These are phyloP conservation scores for Bruguiera sexangula DNA, from an alignment of 345 rosid species.

Conservation along the genomic window DNA sequence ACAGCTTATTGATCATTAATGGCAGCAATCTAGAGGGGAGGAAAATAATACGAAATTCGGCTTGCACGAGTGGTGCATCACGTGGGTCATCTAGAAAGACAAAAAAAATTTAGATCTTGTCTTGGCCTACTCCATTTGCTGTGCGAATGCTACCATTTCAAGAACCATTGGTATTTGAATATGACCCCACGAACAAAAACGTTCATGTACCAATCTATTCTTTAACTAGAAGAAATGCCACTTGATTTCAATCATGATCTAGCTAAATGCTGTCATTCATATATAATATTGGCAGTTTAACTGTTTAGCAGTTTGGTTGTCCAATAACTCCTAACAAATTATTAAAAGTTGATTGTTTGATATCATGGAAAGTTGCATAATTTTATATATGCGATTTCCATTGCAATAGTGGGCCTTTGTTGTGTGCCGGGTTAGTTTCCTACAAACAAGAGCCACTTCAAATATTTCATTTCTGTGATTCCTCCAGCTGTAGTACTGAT, in stretches of 20 bases:
- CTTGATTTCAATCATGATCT: conserved; percentile 1
- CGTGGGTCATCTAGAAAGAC: conserved; percentile 12
- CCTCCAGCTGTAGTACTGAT: conserved; percentile 59
- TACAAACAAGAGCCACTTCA: conserved; percentile 25
- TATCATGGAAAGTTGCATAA: conserved; percentile 12
- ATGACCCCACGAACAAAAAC: too few relatives aligned
- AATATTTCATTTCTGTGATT: conserved; percentile 24
- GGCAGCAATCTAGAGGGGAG: conserved; percentile 16
- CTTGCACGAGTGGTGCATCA: conserved; percentile 59
- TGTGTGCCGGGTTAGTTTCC: conserved; percentile 37
- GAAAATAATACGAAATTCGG: conserved; percentile 11
- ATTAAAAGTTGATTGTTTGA: not conserved
- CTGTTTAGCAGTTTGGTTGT: not conserved
- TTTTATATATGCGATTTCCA: conserved; percentile 18
- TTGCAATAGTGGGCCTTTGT: conserved; percentile 28
- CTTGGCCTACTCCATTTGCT: not conserved
- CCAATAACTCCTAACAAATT: conserved; percentile 6
- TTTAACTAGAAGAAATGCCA: not conserved
- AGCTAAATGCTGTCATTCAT: not conserved
- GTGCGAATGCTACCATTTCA: not conserved
- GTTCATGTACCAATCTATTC: too few relatives aligned
- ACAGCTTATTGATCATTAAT: not conserved
- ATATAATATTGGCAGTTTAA: not conserved
- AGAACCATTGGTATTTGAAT: not conserved
- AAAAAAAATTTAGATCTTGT: conserved; percentile 5